These are phyloP conservation scores for Angomonas deanei DNA, from an alignment of 208 protist genomes.

Conservation along the genomic window DNA sequence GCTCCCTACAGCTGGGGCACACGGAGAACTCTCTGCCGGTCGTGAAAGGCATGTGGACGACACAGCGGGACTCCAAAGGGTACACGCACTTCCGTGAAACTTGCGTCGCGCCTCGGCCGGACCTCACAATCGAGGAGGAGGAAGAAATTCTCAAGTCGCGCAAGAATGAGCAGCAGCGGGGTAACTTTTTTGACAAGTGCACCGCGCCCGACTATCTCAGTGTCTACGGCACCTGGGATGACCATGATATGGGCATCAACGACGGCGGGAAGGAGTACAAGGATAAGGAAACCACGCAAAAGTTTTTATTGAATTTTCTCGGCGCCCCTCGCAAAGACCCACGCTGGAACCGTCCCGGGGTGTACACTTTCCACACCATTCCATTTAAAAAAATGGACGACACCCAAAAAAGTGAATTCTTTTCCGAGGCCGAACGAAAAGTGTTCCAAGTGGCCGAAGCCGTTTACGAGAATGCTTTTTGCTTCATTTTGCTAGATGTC, in stretches of 20 bases:
- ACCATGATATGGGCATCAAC: conserved; percentile 88
- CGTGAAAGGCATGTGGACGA: conserved; percentile 52
- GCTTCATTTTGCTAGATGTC: conserved; percentile 77
- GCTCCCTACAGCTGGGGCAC: conserved; percentile 8
- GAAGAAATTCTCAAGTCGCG: neutral
- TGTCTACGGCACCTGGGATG: conserved; percentile 81
- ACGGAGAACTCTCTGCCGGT: conserved; percentile 23
- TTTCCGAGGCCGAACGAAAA: neutral
- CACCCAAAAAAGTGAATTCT: neutral
- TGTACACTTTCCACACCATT: conserved; percentile 57
- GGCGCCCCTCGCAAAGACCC: conserved; percentile 23
- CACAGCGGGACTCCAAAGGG: conserved; percentile 36
- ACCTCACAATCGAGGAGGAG: neutral
- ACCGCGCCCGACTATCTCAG: conserved; percentile 6
- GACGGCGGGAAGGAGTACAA: conserved; percentile 69
- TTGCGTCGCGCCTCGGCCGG: conserved; percentile 18
- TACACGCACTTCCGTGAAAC: conserved; percentile 65
- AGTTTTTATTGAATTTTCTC: conserved; percentile 77
- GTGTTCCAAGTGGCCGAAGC: neutral
- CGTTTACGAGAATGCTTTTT: conserved; percentile 53
- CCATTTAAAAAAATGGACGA: conserved; percentile 33
- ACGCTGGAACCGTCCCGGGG: conserved; percentile 49
- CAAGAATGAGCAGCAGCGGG: neutral
- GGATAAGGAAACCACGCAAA: conserved; percentile 46
- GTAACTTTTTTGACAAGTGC: neutral